phyloP scores from a whole-genome alignment of 2,329 filamentous ascomycete species.

The Fusarium sp. region DNA sequence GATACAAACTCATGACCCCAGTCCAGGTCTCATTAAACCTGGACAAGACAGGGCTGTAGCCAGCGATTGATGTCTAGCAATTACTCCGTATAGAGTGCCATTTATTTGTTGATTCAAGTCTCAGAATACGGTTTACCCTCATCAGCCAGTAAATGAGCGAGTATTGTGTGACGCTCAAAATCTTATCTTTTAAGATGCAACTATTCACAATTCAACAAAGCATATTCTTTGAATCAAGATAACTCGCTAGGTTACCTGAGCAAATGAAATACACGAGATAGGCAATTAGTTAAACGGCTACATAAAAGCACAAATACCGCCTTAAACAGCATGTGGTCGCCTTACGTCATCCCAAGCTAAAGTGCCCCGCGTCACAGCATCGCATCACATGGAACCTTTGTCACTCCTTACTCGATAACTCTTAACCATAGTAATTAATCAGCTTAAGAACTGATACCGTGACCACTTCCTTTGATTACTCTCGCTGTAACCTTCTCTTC shows the following conservation, averaged over 20 bases:
- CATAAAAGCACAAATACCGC: conserved; percentile 1
- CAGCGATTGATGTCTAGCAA: too few relatives aligned
- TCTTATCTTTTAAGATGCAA: too few relatives aligned
- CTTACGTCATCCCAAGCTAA: conserved; percentile 38
- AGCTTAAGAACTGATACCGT: conserved; percentile 26
- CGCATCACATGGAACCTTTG: conserved; percentile 39
- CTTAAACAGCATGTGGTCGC: conserved; percentile 27
- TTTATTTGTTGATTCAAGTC: too few relatives aligned
- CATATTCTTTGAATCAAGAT: neutral
- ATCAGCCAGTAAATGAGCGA: too few relatives aligned
- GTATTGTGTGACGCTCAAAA: too few relatives aligned
- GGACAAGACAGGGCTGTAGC: too few relatives aligned
- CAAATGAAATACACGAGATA: neutral
- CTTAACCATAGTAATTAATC: neutral
- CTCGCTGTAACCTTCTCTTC: neutral
- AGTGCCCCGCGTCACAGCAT: conserved; percentile 37
- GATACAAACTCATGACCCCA: too few relatives aligned
- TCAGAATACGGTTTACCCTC: too few relatives aligned
- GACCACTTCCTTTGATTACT: conserved; percentile 22
- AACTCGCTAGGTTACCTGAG: neutral
- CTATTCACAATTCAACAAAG: neutral
- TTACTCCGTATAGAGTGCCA: too few relatives aligned
- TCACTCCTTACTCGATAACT: conserved; percentile 38
- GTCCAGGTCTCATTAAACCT: too few relatives aligned
- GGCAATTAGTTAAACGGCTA: neutral